phyloP scores from a whole-genome alignment of 805 yeast species.

The Schwanniomyces vanrijiae region DNA sequence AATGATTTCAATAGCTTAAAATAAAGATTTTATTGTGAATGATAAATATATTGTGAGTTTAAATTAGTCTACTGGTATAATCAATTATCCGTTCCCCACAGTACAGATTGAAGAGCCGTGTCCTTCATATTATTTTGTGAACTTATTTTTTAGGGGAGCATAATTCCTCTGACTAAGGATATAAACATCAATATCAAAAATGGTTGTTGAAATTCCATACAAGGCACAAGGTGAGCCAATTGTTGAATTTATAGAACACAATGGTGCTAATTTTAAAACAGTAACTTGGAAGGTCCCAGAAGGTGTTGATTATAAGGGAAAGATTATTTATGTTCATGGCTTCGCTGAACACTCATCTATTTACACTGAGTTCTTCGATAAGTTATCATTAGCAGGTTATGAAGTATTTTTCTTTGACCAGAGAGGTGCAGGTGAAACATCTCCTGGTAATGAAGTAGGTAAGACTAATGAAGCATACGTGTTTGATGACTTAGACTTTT shows the following conservation, averaged over 20 bases:
- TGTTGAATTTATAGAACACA: slow-evolving; percentile 27
- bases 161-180: not conserved
- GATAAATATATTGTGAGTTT: not conserved
- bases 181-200: not conserved
- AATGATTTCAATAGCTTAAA: not conserved
- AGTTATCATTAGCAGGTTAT: slow-evolving; percentile 51
- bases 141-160: not conserved
- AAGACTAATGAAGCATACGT: slow-evolving; percentile 55
- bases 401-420: slow-evolving; percentile 72
- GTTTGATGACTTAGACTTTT: slow-evolving; percentile 59
- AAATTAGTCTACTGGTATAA: no score
- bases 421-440: slow-evolving; percentile 72
- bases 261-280: slow-evolving; percentile 42
- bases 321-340: slow-evolving; percentile 67
- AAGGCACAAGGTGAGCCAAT: slow-evolving; percentile 30
- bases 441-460: slow-evolving; percentile 54
- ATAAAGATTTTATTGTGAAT: not conserved
- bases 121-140: not conserved
- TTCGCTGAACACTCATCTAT: slow-evolving; percentile 58
- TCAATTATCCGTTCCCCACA: not conserved
- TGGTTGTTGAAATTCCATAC: slow-evolving; percentile 30
- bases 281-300: slow-evolving; percentile 42
- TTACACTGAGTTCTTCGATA: slow-evolving; percentile 55
- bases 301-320: slow-evolving; percentile 42
- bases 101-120: not conserved